Conservation (phyloP, 2,329 filamentous ascomycete genomes). For the Magnaporthales sp. region DNA sequence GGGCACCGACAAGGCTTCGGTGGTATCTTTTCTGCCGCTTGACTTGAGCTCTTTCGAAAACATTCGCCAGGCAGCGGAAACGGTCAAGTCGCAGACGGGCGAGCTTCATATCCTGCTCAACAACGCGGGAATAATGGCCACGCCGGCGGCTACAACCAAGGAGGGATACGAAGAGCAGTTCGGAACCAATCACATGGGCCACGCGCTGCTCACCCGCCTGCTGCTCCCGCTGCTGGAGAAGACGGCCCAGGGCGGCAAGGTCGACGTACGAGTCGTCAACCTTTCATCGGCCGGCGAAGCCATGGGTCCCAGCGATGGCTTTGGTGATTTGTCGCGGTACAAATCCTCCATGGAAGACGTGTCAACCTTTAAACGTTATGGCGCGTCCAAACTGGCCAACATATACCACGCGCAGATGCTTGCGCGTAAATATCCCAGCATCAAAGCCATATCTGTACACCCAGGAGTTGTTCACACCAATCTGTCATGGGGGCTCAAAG, state of each 20-base stretch:
- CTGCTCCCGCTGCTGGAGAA: constrained; percentile 19
- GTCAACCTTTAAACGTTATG: constrained; percentile 22
- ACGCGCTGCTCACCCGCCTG: constrained; percentile 31
- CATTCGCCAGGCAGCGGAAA: constrained; percentile 28
- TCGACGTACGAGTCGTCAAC: constrained; percentile 17
- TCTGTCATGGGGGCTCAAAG: constrained; percentile 12
- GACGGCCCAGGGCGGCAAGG: constrained; percentile 10
- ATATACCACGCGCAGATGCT: constrained; percentile 26
- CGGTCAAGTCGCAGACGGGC: constrained; percentile 21
- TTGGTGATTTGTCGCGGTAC: constrained; percentile 8
- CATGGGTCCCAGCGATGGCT: constrained; percentile 7
- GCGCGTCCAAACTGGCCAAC: constrained; percentile 37
- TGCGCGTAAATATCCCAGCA: constrained; percentile 10
- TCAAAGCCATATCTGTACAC: constrained; percentile 1
- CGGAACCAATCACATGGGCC: constrained; percentile 38
- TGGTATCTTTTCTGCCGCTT: neutral
- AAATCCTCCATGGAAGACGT: constrained; percentile 13
- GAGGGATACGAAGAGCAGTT: constrained; percentile 40
- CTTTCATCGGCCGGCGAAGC: constrained; percentile 13
- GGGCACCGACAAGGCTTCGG: constrained; percentile 8
- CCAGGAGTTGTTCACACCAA: constrained; percentile 4
- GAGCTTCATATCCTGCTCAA: constrained; percentile 35
- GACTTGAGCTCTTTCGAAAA: constrained; percentile 2
- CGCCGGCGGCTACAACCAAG: constrained; percentile 22
- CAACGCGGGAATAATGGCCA: constrained; percentile 36